phyloP scores from a whole-genome alignment of 768 basidiomycete species.

The Suillus variegatus region DNA sequence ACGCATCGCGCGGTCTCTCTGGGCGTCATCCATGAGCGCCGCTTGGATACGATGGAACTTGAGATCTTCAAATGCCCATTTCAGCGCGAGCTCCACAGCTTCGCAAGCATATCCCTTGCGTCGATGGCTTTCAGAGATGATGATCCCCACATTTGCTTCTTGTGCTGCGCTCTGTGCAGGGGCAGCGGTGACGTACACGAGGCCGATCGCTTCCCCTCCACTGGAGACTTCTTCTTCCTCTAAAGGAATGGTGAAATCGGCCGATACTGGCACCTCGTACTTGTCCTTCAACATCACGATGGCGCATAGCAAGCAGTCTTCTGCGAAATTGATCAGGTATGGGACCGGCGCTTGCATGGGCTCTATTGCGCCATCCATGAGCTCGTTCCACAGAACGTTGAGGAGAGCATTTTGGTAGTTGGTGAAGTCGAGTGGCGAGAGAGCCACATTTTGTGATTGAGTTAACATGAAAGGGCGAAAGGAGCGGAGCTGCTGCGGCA shows the following conservation, averaged over 20 bases:
- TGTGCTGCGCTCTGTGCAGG: conserved; percentile 23
- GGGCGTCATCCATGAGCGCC: conserved; percentile 46
- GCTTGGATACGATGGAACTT: conserved; percentile 37
- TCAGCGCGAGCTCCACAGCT: conserved; percentile 46
- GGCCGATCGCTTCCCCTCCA: conserved; percentile 12
- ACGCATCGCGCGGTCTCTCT: conserved; percentile 43
- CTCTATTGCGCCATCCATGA: conserved; percentile 28
- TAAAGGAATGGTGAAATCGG: background rate
- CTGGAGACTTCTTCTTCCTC: background rate
- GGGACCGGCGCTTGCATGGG: conserved; percentile 26
- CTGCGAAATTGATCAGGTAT: conserved; percentile 23
- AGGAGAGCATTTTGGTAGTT: background rate
- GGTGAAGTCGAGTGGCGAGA: background rate
- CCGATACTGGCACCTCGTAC: rapidly evolving
- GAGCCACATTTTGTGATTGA: background rate
- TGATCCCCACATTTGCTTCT: conserved; percentile 62
- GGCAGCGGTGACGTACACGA: conserved; percentile 29
- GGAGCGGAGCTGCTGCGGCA: background rate
- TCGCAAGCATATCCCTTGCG: conserved; percentile 46
- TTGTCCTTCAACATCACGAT: conserved; percentile 15
- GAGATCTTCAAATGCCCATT: conserved; percentile 44
- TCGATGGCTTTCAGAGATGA: conserved; percentile 40
- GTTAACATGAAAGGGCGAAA: background rate
- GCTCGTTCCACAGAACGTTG: conserved; percentile 22
- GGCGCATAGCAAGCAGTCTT: conserved; percentile 33